Conservation (phyloP, 108 stramenopile genomes). For the Cylindrotheca fusiformis region DNA sequence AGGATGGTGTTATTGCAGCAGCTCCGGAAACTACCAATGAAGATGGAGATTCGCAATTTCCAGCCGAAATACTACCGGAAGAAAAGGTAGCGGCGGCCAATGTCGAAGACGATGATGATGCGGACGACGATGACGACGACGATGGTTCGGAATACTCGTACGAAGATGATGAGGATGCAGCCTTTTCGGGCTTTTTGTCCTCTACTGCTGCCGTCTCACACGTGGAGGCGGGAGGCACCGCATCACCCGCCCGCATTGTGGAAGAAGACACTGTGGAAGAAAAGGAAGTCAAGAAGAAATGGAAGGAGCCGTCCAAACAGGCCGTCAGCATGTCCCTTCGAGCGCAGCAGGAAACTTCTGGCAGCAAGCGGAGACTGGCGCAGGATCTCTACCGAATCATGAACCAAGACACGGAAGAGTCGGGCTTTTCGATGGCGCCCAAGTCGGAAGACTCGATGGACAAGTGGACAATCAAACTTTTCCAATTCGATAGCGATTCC, state of each 20-base stretch:
- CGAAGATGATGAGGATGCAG: conserved; percentile 83
- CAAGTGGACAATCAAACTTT: conserved; percentile 86
- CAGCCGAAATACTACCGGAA: conserved; percentile 29
- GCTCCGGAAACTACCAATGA: conserved; percentile 8
- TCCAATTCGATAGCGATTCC: conserved; percentile 80
- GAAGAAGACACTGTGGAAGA: conserved; percentile 17
- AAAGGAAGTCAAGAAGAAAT: conserved; percentile 37
- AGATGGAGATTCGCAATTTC: background rate
- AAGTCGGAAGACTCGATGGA: conserved; percentile 80
- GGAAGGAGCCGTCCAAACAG: conserved; percentile 71
- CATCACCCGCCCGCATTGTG: conserved; percentile 29
- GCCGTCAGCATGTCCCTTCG: conserved; percentile 82
- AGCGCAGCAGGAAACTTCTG: conserved; percentile 77
- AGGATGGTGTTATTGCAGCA: conserved; percentile 32
- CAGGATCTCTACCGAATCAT: conserved; percentile 88
- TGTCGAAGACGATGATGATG: conserved; percentile 1
- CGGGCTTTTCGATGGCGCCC: conserved; percentile 81
- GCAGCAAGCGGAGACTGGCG: conserved; percentile 78
- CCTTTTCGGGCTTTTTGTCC: conserved; percentile 69
- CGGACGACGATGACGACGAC: conserved; percentile 6
- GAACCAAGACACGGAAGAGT: conserved; percentile 77
- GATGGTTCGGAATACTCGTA: conserved; percentile 51
- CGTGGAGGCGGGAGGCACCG: conserved; percentile 1
- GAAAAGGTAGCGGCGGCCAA: conserved; percentile 5
- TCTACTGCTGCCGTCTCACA: conserved; percentile 2